Conservation (phyloP, 208 protist species). For the Acanthamoeba healyi region DNA sequence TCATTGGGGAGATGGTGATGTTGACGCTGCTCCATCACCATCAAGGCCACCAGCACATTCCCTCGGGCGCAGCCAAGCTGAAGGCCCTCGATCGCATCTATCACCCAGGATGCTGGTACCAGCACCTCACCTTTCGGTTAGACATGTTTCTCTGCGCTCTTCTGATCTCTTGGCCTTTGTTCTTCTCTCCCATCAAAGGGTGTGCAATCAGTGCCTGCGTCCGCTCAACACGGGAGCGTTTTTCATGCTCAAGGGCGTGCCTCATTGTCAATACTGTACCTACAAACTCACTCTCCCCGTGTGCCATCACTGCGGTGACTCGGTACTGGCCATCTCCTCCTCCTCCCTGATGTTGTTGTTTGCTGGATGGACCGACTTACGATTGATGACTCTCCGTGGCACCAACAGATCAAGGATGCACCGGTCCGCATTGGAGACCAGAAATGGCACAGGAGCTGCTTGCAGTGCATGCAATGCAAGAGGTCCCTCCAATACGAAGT, state of each 20-base stretch:
- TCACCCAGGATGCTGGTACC: constrained; percentile 1
- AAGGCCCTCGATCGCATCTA: constrained; percentile 25
- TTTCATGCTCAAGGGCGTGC: constrained; percentile 38
- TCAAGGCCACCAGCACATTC: neutral
- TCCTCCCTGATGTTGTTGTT: neutral
- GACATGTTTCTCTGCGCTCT: neutral
- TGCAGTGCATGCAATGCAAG: constrained; percentile 44
- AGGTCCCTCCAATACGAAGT: neutral
- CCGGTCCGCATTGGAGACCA: constrained; percentile 35
- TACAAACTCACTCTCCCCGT: neutral
- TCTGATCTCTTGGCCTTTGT: neutral
- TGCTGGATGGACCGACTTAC: too few species aligned
- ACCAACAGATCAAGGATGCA: neutral
- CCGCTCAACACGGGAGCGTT: constrained; percentile 23
- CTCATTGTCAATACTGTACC: constrained; percentile 47
- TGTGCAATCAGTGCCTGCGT: constrained; percentile 39
- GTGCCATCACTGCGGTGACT: neutral
- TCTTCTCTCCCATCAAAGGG: neutral
- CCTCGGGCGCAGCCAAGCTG: neutral
- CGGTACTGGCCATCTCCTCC: neutral
- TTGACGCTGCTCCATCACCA: neutral
- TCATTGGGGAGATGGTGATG: too few species aligned
- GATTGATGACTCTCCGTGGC: neutral
- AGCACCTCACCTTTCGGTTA: neutral
- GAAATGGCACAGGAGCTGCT: neutral